Base-by-base conservation (phyloP, 805 yeast genomes). In the Candida takata region DNA sequence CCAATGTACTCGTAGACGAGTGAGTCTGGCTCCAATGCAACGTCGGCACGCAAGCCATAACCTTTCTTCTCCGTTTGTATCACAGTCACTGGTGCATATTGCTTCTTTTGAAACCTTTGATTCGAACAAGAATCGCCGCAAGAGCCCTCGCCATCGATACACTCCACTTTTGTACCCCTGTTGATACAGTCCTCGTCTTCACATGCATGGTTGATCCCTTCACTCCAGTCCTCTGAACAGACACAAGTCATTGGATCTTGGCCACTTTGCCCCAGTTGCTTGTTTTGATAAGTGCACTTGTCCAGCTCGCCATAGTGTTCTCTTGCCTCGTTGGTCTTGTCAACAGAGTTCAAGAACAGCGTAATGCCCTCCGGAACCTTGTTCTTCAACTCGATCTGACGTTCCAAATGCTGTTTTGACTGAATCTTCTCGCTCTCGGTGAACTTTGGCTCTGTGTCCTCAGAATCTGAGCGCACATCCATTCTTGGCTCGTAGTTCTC, bases 1-100 rank as follows among this genome's bases (percentile, higher is more conserved):
- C 98, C 98, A 33, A 84, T 76, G 61, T 90, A 90, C 61, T 90
- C 98, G 60, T 84, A 85, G 29, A 90, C 73, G 54, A 90, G 87
- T n/a, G 74, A 65, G 36, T 77, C 75, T 15, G 73, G 77, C 12
- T 69, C 61, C 11, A 92, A 65, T 34, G 62, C 66, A 5, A 52
- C 58, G 38, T 76, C 68, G 0, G 95, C 88, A 41, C 95, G 69
- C 37, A 90, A 75, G 27, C 98, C 98, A 53, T 73, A 90, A 1
- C 98, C 98, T 57, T 90, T 90, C 45, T 66, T 62, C 37, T 81
- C 86, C 1, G 98, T 87, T 44, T 73, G 69, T 38, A 90, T 76
- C n/a, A 92, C 82, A 21, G 84, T 75, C n/a, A 88, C 79, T 8
- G 66, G 49, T 1, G 95, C 84, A 55, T 81, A 84, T 55, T 80